Evolutionary conservation across 2,329 filamentous ascomycete species (phyloP).

Genomic region (Scedosporium aurantiacum): DNA sequence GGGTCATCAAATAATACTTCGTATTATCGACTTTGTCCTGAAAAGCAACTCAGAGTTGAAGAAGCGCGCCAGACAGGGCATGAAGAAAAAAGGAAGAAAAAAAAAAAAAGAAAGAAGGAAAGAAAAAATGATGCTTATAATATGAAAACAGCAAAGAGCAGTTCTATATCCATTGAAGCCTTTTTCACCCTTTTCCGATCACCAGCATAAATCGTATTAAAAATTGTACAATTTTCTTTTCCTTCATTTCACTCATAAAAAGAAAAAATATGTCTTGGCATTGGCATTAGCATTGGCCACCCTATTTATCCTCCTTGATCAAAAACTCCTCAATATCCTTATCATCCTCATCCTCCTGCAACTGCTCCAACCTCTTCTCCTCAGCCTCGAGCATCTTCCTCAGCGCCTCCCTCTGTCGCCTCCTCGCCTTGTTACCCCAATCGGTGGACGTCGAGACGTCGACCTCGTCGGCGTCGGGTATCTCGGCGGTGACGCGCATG

Average conservation of each 20-base stretch:
- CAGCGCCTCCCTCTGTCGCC: slow-evolving; percentile 33
- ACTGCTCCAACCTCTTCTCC: slow-evolving; percentile 45
- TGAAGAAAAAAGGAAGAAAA: background rate
- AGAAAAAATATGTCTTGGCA: background rate
- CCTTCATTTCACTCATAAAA: background rate
- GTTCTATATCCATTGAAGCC: background rate
- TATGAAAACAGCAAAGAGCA: background rate
- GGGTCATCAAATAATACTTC: no score
- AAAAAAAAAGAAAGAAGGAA: background rate
- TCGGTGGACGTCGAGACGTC: slow-evolving; percentile 1
- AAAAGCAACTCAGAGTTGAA: no score
- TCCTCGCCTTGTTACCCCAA: slow-evolving; percentile 13
- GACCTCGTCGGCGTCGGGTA: slow-evolving; percentile 42
- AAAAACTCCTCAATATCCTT: slow-evolving; percentile 67
- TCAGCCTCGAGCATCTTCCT: slow-evolving; percentile 53
- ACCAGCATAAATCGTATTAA: background rate
- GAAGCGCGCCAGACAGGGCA: no score
- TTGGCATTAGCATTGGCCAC: background rate
- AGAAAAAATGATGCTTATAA: no score
- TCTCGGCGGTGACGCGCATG: slow-evolving; percentile 29
- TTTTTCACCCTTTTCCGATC: background rate
- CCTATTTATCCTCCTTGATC: slow-evolving; percentile 14
- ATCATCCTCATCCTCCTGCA: slow-evolving; percentile 54
- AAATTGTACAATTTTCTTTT: background rate
- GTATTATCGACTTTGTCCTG: no score